Conservation (phyloP, 2,329 filamentous ascomycete genomes). For the Nannizziopsis arthrosporioides region DNA sequence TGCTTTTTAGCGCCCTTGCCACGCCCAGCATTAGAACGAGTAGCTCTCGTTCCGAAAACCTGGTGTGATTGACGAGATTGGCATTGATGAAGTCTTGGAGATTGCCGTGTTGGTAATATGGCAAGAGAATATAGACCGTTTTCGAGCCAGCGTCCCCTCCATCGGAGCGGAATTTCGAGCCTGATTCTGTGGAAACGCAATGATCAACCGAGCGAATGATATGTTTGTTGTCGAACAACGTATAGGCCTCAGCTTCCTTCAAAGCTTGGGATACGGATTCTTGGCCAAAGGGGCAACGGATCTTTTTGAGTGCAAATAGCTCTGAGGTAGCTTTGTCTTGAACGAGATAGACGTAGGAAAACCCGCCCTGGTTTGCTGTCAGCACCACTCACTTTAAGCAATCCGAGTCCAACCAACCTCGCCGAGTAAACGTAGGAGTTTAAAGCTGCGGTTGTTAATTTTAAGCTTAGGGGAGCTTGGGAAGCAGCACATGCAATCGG, state of each 20-base stretch:
- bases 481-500: constrained; percentile 93
- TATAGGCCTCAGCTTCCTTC: constrained; percentile 95
- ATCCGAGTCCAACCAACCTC: constrained; percentile 48
- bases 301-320: constrained; percentile 94
- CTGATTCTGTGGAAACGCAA: constrained; percentile 61
- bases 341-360: constrained; percentile 97
- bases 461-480: constrained; percentile 86
- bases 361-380: constrained; percentile 57
- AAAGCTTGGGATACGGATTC: constrained; percentile 91
- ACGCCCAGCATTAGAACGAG: constrained; percentile 89
- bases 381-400: not conserved
- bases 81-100: constrained; percentile 98
- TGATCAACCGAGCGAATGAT: constrained; percentile 83
- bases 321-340: constrained; percentile 76
- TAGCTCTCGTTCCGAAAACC: constrained; percentile 74
- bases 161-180: constrained; percentile 43
- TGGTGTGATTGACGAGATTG: constrained; percentile 87
- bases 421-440: constrained; percentile 83
- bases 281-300: constrained; percentile 92
- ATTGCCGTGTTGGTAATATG: constrained; percentile 91
- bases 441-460: constrained; percentile 90
- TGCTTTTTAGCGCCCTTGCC: constrained; percentile 71
- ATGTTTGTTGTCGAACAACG: constrained; percentile 72
- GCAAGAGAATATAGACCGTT: constrained; percentile 91
- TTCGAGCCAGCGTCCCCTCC: constrained; percentile 57